phyloP scores from a whole-genome alignment of 2,329 filamentous ascomycete genomes.

The Penicillium sp. region DNA sequence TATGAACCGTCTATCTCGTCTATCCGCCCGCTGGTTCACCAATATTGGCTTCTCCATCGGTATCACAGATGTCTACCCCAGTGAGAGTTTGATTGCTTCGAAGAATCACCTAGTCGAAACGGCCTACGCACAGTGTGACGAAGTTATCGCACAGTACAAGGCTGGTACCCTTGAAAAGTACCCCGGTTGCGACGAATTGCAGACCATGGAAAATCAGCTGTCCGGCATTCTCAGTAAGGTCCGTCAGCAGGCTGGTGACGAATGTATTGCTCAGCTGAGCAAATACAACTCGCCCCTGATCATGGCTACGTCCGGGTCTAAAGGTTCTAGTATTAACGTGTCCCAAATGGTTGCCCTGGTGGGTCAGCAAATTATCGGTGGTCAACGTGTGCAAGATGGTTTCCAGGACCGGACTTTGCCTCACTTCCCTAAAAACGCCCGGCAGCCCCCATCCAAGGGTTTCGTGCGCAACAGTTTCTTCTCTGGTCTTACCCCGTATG shows the following conservation, averaged over 20 bases:
- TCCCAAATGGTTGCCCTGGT: conserved; percentile 98
- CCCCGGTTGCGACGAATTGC: conserved; percentile 86
- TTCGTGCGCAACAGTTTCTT: conserved; percentile 99
- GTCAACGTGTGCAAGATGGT: conserved; percentile 88
- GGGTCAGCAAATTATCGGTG: conserved; percentile 96
- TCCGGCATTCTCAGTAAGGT: conserved; percentile 92
- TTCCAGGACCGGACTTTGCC: conserved; percentile 95
- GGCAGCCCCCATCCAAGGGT: conserved; percentile 91
- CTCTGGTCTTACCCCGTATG: conserved; percentile 82
- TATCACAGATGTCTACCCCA: conserved; percentile 91
- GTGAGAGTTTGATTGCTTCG: conserved; percentile 68
- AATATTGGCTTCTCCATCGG: conserved; percentile 96
- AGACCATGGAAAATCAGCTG: conserved; percentile 87
- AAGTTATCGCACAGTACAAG: conserved; percentile 81
- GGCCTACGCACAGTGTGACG: conserved; percentile 81
- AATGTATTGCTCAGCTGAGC: conserved; percentile 88
- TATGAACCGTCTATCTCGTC: conserved; percentile 91
- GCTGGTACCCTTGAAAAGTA: conserved; percentile 81
- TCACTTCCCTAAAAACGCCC: conserved; percentile 92
- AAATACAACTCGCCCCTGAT: conserved; percentile 90
- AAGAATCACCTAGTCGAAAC: conserved; percentile 77
- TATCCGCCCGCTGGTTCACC: conserved; percentile 85
- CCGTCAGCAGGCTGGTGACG: conserved; percentile 85
- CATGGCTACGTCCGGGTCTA: conserved; percentile 97
- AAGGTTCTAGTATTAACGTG: conserved; percentile 97